Base-by-base conservation (phyloP, 169 alveolate species). In the Plasmodium inui region DNA sequence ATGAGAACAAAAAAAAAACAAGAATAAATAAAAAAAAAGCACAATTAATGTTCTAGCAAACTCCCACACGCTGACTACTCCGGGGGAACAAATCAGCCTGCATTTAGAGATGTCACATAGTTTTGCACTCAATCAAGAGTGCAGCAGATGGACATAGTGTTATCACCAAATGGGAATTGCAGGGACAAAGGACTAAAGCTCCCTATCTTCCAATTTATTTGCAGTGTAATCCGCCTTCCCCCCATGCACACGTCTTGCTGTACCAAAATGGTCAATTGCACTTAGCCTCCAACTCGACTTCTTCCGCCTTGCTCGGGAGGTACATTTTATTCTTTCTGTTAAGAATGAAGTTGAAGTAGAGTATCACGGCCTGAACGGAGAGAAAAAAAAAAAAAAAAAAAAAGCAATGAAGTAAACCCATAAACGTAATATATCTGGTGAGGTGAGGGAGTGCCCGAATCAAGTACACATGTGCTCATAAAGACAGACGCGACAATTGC, bases 261-360 rank as follows among this genome's bases (percentile, higher is more conserved):
- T 67, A 19, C 34, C 37, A 28, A 28, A 67, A 67, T 19, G 34
- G 14, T 86, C 50, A 86, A 44, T 86, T 86, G 34, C 88, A 74
- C 44, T 86, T 86, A 22, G 32, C 79, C 70, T 86, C 80, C 67
- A 86, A 37, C 72, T 86, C 93, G 32, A 76, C n/a, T 76, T 86
- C 82, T 34, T 76, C 85, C 7, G 81, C 37, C 50, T 86, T 86
- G 67, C 67, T 57, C 0, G 93, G 93, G 9, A 86, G 30, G 41
- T 53, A 44, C 79, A 78, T 53, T 30, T 86, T 76, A 19, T 32
- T 74, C 55, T 76, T 86, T 74, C 71, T 74, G 44, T 76, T 86
- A 44, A 86, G 12, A 19, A 86, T 14, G 6, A 53, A 10, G 72
- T 86, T 86, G 72, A 30, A 76, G 32, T 86, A 86, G 26, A 86